Base-by-base conservation (phyloP, 2,329 filamentous ascomycete species). In the Curvularia spicifera region DNA sequence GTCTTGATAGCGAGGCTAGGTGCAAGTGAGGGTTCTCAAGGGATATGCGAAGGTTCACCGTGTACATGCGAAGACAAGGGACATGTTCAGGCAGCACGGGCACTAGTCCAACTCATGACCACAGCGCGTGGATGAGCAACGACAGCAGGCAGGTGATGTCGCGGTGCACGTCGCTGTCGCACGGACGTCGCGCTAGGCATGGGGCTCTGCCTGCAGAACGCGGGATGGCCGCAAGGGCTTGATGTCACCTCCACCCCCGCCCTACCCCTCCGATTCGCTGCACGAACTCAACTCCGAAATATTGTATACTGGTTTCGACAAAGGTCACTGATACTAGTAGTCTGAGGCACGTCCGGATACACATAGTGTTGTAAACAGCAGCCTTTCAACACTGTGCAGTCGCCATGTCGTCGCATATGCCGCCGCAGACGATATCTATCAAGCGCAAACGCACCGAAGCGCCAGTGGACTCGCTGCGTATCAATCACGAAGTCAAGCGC, bases 381-480 rank as follows among this genome's bases (percentile, higher is more conserved):
- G 9, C 10, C 6, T 31, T 31, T 31, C 9, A 31, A 31, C 9
- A 10, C 29, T 31, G 6, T 31, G 29, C 10, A 31, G 29, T 12
- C 8, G 10, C 22, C 22, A 50, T 50, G 46, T 46, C 49, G 42
- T 57, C 52, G 12, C 51, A 55, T 13, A 33, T 51, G 37, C 51
- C 51, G 10, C 67, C 70, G 3, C 73, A 71, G 48, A 73, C 71
- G 8, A 67, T 76, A 45, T 71, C 70, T 9, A 66, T 87, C 69
- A 87, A 86, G 74, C 80, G 84, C 55, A 83, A 84, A 63, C 81
- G 84, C 54, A 80, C 81, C 54, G 84, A 86, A 53, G 82, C 83
- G 47, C 83, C 84, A 3, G 80, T 85, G n/a, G 83, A 86, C 59
- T 79, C 80, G 22, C 75, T 85, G 49, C 56, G 71, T 24, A 66